These are phyloP conservation scores for Millerozyma acaciae DNA, from an alignment of 805 yeast genomes.

Conservation along the genomic window DNA sequence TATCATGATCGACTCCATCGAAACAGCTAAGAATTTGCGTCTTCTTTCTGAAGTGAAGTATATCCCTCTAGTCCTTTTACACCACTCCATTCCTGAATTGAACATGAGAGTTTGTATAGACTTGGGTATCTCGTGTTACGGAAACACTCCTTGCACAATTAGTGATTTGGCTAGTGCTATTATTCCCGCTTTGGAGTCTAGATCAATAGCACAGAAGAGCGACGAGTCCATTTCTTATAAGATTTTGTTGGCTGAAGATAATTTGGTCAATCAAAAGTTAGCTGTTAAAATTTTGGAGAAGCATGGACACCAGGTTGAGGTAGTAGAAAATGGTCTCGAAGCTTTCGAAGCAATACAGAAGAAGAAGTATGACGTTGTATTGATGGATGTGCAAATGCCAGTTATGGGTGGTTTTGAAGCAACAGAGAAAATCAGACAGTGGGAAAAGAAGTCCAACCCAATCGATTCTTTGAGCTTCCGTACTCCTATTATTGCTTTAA, in stretches of 20 bases:
- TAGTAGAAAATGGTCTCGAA: slow-evolving; percentile 81
- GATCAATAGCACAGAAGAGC: slow-evolving; percentile 74
- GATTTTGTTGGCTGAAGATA: slow-evolving; percentile 81
- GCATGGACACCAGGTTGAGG: slow-evolving; percentile 79
- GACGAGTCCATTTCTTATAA: slow-evolving; percentile 75
- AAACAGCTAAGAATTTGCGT: slow-evolving; percentile 67
- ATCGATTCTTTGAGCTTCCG: slow-evolving; percentile 65
- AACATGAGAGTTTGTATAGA: slow-evolving; percentile 81
- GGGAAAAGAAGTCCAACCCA: slow-evolving; percentile 80
- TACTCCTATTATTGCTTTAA: slow-evolving; percentile 84
- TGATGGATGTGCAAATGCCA: slow-evolving; percentile 96
- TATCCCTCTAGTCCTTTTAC: slow-evolving; percentile 76
- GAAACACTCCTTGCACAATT: slow-evolving; percentile 82
- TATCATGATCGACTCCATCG: slow-evolving; percentile 76
- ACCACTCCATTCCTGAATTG: slow-evolving; percentile 70
- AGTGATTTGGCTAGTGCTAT: slow-evolving; percentile 79
- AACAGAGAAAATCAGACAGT: slow-evolving; percentile 77
- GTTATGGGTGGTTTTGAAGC: slow-evolving; percentile 95
- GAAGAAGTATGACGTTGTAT: slow-evolving; percentile 69
- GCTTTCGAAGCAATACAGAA: slow-evolving; percentile 73
- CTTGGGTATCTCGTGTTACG: slow-evolving; percentile 82
- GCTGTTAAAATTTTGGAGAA: slow-evolving; percentile 84
- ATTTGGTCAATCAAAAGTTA: slow-evolving; percentile 79
- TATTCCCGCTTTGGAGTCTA: slow-evolving; percentile 79
- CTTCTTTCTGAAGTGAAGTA: slow-evolving; percentile 74